Percentiles rank a stretch among this genome's conserved stretches.
phyloP scores from a whole-genome alignment of 2,329 filamentous ascomycete species.

The Decorospora gaudefroyi region DNA sequence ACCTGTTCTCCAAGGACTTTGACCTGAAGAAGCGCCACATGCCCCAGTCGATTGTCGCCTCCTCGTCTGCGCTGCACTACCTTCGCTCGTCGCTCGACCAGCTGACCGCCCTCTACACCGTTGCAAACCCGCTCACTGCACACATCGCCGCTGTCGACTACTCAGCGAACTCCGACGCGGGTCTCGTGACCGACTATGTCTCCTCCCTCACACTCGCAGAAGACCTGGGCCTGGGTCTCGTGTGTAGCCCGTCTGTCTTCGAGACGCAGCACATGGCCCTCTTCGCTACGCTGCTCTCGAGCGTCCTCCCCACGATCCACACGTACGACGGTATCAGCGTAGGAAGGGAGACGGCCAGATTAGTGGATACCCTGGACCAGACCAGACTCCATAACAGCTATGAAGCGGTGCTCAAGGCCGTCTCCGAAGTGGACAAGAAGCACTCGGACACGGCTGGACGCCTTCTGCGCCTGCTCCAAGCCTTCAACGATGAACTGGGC shows the following conservation, averaged over 20 bases:
- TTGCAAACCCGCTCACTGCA: slow-evolving; percentile 89
- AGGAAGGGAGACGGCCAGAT: slow-evolving; percentile 77
- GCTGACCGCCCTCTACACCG: slow-evolving; percentile 85
- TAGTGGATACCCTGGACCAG: slow-evolving; percentile 81
- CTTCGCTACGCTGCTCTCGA: slow-evolving; percentile 80
- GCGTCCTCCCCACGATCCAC: slow-evolving; percentile 79
- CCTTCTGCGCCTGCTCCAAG: slow-evolving; percentile 68
- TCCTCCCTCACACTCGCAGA: slow-evolving; percentile 79
- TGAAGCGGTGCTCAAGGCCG: slow-evolving; percentile 65
- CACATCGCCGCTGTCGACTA: slow-evolving; percentile 94
- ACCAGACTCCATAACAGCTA: slow-evolving; percentile 70
- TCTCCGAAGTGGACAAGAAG: slow-evolving; percentile 68
- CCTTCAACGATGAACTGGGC: slow-evolving; percentile 88
- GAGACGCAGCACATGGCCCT: slow-evolving; percentile 95
- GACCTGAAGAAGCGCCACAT: slow-evolving; percentile 88
- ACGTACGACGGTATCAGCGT: slow-evolving; percentile 86
- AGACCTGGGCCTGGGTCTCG: slow-evolving; percentile 84
- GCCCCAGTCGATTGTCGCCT: slow-evolving; percentile 87
- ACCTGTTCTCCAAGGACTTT: slow-evolving; percentile 97
- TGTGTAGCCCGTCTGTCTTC: slow-evolving; percentile 83
- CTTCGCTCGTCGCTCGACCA: slow-evolving; percentile 87
- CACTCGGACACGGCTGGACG: slow-evolving; percentile 72
- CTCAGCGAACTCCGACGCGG: slow-evolving; percentile 63
- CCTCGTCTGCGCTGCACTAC: slow-evolving; percentile 78
- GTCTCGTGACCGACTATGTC: slow-evolving; percentile 85